These are phyloP conservation scores for Phytophthora pinifolia DNA, from an alignment of 352 stramenopile genomes.

Conservation along the genomic window DNA sequence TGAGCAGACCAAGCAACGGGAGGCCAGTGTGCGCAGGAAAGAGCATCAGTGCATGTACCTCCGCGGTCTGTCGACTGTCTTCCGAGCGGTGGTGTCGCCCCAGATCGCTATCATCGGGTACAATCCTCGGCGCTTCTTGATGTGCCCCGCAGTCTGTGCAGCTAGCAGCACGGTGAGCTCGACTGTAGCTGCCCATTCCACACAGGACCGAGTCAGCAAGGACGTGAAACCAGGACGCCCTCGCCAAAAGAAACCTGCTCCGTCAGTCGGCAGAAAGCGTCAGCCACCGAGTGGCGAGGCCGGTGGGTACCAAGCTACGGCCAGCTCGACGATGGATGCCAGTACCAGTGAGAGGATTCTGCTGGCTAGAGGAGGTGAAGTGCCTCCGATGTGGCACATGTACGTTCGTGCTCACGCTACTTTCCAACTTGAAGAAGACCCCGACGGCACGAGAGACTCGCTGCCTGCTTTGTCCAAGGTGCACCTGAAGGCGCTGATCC, in stretches of 20 bases:
- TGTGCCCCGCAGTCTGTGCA: background rate
- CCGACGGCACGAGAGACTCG: conserved; percentile 8
- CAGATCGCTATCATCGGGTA: conserved; percentile 49
- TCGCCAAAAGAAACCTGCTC: conserved; percentile 18
- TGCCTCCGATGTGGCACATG: conserved; percentile 41
- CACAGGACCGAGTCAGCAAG: conserved; percentile 18
- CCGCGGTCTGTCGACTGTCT: conserved; percentile 44
- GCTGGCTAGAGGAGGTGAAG: conserved; percentile 20
- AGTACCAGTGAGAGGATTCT: conserved; percentile 18
- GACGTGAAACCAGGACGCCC: conserved; percentile 22
- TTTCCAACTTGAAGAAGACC: conserved; percentile 20
- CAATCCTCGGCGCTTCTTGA: conserved; percentile 37
- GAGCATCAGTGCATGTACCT: conserved; percentile 62
- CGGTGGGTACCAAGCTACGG: conserved; percentile 2
- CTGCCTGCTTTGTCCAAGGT: conserved; percentile 33
- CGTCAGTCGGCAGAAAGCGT: conserved; percentile 18
- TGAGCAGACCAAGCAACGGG: conserved; percentile 32
- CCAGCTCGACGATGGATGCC: conserved; percentile 9
- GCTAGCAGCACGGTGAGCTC: background rate
- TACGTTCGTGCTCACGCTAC: conserved; percentile 32
- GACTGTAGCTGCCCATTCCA: background rate
- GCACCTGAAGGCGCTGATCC: conserved; percentile 41
- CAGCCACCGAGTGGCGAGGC: conserved; percentile 16
- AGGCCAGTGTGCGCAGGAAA: conserved; percentile 45
- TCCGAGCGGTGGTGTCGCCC: conserved; percentile 42